These are phyloP conservation scores for Knufia petricola DNA, from an alignment of 2,329 filamentous ascomycete genomes.

Conservation along the genomic window DNA sequence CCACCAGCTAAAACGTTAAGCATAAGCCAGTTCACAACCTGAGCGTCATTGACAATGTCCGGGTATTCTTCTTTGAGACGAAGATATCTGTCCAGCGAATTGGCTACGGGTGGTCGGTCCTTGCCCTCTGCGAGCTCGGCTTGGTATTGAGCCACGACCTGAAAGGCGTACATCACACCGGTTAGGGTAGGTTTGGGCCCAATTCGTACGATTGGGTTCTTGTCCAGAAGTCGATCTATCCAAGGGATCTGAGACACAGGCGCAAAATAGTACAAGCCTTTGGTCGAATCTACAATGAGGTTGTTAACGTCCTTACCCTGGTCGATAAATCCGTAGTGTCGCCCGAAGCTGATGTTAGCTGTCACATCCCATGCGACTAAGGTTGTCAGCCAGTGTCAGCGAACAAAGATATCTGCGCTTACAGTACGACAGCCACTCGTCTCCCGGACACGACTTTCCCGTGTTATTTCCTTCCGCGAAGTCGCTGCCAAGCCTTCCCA, in stretches of 20 bases:
- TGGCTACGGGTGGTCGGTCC: too few relatives aligned
- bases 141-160: slow-evolving; percentile 11
- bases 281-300: slow-evolving; percentile 21
- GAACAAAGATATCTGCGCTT: too few relatives aligned
- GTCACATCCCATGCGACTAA: slow-evolving; percentile 24
- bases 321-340: slow-evolving; percentile 23
- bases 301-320: slow-evolving; percentile 23
- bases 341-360: slow-evolving; percentile 24
- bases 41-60: background rate
- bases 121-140: slow-evolving; percentile 17
- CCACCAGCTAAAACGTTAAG: slow-evolving; percentile 15
- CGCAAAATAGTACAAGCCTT: slow-evolving; percentile 24
- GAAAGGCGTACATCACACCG: slow-evolving; percentile 21
- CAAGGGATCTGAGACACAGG: slow-evolving; percentile 23
- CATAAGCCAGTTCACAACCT: background rate
- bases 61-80: background rate
- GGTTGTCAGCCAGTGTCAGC: too few relatives aligned
- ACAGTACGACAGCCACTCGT: too few relatives aligned
- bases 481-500: too few relatives aligned
- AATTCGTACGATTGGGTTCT: slow-evolving; percentile 25
- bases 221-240: slow-evolving; percentile 25
- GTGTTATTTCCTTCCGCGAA: too few relatives aligned
- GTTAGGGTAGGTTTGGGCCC: slow-evolving; percentile 15
- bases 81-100: too few relatives aligned
- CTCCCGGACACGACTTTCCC: too few relatives aligned